Conservation (phyloP, 805 yeast genomes). For the Starmerella bacillaris region DNA sequence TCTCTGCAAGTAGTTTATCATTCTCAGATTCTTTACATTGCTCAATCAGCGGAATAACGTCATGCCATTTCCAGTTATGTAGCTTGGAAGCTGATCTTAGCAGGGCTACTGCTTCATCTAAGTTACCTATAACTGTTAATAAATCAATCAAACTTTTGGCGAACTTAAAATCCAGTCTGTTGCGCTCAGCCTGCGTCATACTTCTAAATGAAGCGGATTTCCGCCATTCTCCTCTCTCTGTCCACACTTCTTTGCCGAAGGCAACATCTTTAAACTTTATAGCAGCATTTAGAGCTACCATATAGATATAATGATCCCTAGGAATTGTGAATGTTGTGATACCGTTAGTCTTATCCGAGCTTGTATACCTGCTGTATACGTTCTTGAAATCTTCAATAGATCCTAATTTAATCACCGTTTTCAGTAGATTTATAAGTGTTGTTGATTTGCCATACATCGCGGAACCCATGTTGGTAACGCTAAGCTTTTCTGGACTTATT, state of each 20-base stretch:
- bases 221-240: slow-evolving; percentile 60
- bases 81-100: slow-evolving; percentile 47
- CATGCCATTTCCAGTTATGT: slow-evolving; percentile 47
- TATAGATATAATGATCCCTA: slow-evolving; percentile 36
- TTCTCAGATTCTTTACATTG: slow-evolving; percentile 32
- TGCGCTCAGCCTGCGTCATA: slow-evolving; percentile 25
- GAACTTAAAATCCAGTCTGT: slow-evolving; percentile 42
- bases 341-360: not conserved
- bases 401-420: slow-evolving; percentile 27
- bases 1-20: slow-evolving; percentile 11
- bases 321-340: slow-evolving; percentile 1
- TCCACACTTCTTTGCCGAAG: slow-evolving; percentile 54
- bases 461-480: slow-evolving; percentile 24
- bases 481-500: slow-evolving; percentile 29
- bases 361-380: slow-evolving; percentile 22
- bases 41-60: slow-evolving; percentile 28
- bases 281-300: slow-evolving; percentile 50
- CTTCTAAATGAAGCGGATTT: slow-evolving; percentile 34
- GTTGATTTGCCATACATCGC: slow-evolving; percentile 6
- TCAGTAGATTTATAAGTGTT: slow-evolving; percentile 28
- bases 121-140: slow-evolving; percentile 35
- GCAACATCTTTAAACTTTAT: slow-evolving; percentile 33
- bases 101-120: slow-evolving; percentile 54
- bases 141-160: slow-evolving; percentile 53
- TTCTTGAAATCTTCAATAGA: slow-evolving; percentile 24